Evolutionary conservation across 305 asterid species (phyloP).

Genomic region (Withania somnifera): DNA sequence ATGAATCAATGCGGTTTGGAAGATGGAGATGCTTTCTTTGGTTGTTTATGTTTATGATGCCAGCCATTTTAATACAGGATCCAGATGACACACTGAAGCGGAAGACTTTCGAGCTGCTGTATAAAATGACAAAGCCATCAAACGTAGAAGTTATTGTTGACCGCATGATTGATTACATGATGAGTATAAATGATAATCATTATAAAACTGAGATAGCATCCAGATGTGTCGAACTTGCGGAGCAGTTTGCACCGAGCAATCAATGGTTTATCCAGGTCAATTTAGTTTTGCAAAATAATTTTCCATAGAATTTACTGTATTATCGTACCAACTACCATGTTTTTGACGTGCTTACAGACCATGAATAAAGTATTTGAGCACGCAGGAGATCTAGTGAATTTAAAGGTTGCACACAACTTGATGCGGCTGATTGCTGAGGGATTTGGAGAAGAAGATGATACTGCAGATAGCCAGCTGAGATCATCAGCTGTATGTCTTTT

Average conservation of each 20-base stretch:
- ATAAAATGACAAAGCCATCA: conserved; percentile 97
- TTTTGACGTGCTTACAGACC: conserved; percentile 38
- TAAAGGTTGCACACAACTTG: conserved; percentile 89
- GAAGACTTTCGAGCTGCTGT: conserved; percentile 89
- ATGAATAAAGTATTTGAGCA: conserved; percentile 98
- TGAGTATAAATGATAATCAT: conserved; percentile 78
- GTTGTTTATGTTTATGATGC: background rate
- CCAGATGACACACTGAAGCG: conserved; percentile 98
- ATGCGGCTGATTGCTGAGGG: conserved; percentile 97
- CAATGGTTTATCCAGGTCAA: conserved; percentile 95
- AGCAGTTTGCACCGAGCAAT: conserved; percentile 98
- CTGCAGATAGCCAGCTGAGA: conserved; percentile 85
- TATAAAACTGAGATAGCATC: conserved; percentile 97
- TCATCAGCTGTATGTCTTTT: conserved; percentile 82
- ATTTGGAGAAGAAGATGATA: conserved; percentile 80
- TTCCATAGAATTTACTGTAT: background rate
- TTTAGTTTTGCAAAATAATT: background rate
- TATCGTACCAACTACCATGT: background rate
- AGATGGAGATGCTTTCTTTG: background rate
- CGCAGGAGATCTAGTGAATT: conserved; percentile 90
- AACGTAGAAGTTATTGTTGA: conserved; percentile 96
- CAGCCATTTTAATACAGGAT: conserved; percentile 40
- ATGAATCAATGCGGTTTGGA: background rate
- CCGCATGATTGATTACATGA: conserved; percentile 94
- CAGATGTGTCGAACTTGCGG: conserved; percentile 96